phyloP scores from a whole-genome alignment of 2,329 filamentous ascomycete genomes.

The Bipolaris victoriae region DNA sequence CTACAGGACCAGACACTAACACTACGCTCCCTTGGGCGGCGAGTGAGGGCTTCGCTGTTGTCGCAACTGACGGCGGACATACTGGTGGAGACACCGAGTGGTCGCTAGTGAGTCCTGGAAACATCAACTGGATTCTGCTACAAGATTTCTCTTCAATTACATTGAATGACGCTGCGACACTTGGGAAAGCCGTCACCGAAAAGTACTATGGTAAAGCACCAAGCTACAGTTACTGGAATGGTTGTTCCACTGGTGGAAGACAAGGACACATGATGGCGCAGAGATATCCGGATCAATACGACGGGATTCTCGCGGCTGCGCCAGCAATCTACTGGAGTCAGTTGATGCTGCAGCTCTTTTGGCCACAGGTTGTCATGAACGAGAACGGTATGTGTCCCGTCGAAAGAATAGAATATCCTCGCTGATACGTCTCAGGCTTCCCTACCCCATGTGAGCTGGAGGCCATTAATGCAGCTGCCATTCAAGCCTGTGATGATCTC shows the following conservation, averaged over 20 bases:
- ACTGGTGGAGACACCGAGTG: slow-evolving; percentile 12
- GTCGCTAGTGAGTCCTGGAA: slow-evolving; percentile 20
- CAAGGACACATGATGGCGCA: slow-evolving; percentile 44
- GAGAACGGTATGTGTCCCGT: slow-evolving; percentile 17
- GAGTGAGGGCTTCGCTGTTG: slow-evolving; percentile 30
- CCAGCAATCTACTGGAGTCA: slow-evolving; percentile 30
- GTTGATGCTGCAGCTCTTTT: slow-evolving; percentile 25
- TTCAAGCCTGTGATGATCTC: slow-evolving; percentile 32
- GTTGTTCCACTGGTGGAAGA: slow-evolving; percentile 24
- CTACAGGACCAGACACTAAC: slow-evolving; percentile 22
- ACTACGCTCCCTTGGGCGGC: slow-evolving; percentile 19
- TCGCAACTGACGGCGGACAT: slow-evolving; percentile 32
- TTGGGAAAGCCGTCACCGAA: slow-evolving; percentile 36
- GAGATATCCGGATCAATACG: slow-evolving; percentile 33
- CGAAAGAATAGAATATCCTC: neutral
- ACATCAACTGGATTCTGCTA: slow-evolving; percentile 32
- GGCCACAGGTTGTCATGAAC: slow-evolving; percentile 37
- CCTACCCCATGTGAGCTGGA: slow-evolving; percentile 31
- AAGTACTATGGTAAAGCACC: slow-evolving; percentile 39
- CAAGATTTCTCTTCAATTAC: slow-evolving; percentile 42
- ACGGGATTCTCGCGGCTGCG: slow-evolving; percentile 41
- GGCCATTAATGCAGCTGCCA: slow-evolving; percentile 19
- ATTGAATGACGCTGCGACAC: slow-evolving; percentile 37
- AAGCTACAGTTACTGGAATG: slow-evolving; percentile 43
- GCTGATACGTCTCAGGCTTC: slow-evolving; percentile 3